Conservation (phyloP, 441 rosid species). For the Pelargonium exstipulatum region DNA sequence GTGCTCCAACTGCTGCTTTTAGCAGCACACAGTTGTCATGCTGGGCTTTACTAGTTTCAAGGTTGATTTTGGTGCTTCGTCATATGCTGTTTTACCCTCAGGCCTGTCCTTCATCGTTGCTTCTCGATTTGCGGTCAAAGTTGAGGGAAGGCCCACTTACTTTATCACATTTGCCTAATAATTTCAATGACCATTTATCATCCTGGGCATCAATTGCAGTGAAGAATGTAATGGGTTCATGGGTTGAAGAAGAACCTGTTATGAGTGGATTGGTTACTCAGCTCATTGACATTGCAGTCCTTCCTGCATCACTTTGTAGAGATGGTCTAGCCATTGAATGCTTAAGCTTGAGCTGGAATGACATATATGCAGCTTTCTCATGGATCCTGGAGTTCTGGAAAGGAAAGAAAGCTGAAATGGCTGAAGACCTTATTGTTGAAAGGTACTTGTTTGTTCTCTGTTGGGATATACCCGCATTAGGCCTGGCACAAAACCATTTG, state of each 20-base stretch:
- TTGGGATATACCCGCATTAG: slow-evolving; percentile 62
- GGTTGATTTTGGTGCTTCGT: slow-evolving; percentile 81
- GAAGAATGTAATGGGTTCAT: slow-evolving; percentile 47
- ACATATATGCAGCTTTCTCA: slow-evolving; percentile 52
- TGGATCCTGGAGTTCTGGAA: slow-evolving; percentile 76
- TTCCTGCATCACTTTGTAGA: slow-evolving; percentile 55
- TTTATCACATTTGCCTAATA: slow-evolving; percentile 39
- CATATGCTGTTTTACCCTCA: slow-evolving; percentile 77
- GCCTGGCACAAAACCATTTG: slow-evolving; percentile 33
- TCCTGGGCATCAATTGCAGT: slow-evolving; percentile 65
- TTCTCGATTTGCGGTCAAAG: slow-evolving; percentile 67
- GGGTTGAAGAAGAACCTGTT: slow-evolving; percentile 58
- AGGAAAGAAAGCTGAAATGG: slow-evolving; percentile 57
- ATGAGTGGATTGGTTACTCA: slow-evolving; percentile 54
- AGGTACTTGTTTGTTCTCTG: slow-evolving; percentile 85
- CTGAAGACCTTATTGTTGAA: slow-evolving; percentile 89
- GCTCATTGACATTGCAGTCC: slow-evolving; percentile 61
- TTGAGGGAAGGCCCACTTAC: slow-evolving; percentile 61
- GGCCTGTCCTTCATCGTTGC: slow-evolving; percentile 71
- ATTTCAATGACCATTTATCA: slow-evolving; percentile 49
- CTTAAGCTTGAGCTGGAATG: slow-evolving; percentile 51
- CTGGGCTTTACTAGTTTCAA: slow-evolving; percentile 89
- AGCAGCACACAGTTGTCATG: slow-evolving; percentile 55
- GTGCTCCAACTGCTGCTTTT: slow-evolving; percentile 41
- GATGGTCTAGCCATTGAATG: slow-evolving; percentile 50